phyloP scores from a whole-genome alignment of 2,329 filamentous ascomycete genomes.

The Alternaria panax region DNA sequence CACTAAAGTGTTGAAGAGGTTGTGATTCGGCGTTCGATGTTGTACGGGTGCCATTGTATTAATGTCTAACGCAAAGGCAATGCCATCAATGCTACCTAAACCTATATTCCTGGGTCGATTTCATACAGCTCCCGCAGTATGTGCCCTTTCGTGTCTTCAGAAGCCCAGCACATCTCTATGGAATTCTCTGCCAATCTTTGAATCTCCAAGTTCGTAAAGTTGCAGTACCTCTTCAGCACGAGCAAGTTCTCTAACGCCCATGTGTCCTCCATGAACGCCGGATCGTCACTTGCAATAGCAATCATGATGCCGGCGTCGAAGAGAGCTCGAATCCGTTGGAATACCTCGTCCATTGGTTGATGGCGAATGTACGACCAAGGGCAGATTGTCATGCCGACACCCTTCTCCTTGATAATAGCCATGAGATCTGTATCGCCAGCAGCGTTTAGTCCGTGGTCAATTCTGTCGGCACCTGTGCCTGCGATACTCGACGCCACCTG shows the following conservation, averaged over 20 bases:
- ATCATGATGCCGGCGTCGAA: constrained; percentile 49
- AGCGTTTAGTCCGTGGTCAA: constrained; percentile 55
- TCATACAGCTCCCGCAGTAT: constrained; percentile 2
- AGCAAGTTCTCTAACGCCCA: constrained; percentile 60
- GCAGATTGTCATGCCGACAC: constrained; percentile 53
- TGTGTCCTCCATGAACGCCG: constrained; percentile 59
- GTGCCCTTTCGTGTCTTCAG: constrained; percentile 24
- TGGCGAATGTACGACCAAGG: constrained; percentile 55
- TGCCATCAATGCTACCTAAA: not conserved
- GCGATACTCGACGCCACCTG: constrained; percentile 38
- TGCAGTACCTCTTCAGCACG: constrained; percentile 53
- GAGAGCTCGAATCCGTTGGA: constrained; percentile 50
- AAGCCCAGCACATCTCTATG: constrained; percentile 59
- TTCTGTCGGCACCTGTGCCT: constrained; percentile 47
- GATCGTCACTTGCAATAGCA: constrained; percentile 50
- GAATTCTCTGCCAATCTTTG: constrained; percentile 53
- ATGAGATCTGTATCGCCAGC: constrained; percentile 47
- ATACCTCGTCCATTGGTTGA: constrained; percentile 41
- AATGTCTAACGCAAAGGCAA: not conserved
- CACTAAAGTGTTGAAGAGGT: not conserved
- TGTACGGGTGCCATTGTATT: too few species aligned
- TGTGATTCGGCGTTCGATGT: not conserved
- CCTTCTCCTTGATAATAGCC: constrained; percentile 38
- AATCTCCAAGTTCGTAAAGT: constrained; percentile 54
- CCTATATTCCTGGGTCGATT: not conserved